Evolutionary conservation across 75 land plant species (phyloP).

Genomic region (Selaginella tamariscina): DNA sequence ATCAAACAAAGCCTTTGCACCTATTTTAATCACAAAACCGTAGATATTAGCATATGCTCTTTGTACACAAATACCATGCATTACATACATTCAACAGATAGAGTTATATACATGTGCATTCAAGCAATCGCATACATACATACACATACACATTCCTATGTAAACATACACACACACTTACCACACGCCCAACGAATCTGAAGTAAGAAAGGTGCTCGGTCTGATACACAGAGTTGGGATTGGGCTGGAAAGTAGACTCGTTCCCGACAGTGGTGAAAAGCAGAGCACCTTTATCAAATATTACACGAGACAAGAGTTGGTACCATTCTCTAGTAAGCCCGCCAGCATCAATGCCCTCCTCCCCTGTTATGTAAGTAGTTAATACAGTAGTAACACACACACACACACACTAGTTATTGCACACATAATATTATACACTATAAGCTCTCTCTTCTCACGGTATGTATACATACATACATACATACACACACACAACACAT

Average conservation of each 20-base stretch:
- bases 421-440: too few relatives aligned
- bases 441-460: too few relatives aligned
- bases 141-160: too few relatives aligned
- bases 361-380: too few relatives aligned
- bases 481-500: too few relatives aligned
- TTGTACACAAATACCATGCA: too few relatives aligned
- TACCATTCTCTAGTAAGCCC: slow-evolving; percentile 98
- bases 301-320: slow-evolving; percentile 78
- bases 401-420: too few relatives aligned
- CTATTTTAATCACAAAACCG: too few relatives aligned
- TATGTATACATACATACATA: too few relatives aligned
- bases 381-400: too few relatives aligned
- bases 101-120: not conserved
- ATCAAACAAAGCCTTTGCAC: slow-evolving; percentile 96
- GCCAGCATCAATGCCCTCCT: slow-evolving; percentile 99
- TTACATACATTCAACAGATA: not conserved
- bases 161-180: slow-evolving; percentile 23
- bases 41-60: too few relatives aligned
- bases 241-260: slow-evolving; percentile 94
- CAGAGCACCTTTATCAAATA: slow-evolving; percentile 94
- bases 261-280: slow-evolving; percentile 96
- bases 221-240: slow-evolving; percentile 95
- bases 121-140: not conserved
- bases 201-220: slow-evolving; percentile 98
- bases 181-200: slow-evolving; percentile 98